phyloP scores from a whole-genome alignment of 768 basidiomycete genomes.

The Lepiota subincarnata region DNA sequence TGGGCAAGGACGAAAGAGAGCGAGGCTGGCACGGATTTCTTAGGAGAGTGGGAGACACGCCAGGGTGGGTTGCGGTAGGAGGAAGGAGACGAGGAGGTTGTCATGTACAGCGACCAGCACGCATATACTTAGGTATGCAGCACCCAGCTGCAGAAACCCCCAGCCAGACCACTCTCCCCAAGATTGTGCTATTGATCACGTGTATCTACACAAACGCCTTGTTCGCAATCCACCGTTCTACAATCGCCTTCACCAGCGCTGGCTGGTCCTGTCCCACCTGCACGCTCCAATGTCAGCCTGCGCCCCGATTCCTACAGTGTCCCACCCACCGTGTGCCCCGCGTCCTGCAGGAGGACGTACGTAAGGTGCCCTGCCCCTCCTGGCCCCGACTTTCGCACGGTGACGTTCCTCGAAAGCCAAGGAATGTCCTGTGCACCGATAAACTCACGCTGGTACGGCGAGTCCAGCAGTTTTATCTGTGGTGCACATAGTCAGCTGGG shows the following conservation, averaged over 20 bases:
- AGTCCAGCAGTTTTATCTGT: slow-evolving; percentile 23
- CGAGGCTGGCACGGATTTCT: slow-evolving; percentile 1
- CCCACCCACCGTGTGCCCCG: slow-evolving; percentile 28
- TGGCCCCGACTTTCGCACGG: slow-evolving; percentile 23
- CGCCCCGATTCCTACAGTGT: not conserved
- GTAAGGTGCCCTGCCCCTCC: slow-evolving; percentile 32
- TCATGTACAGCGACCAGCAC: slow-evolving; percentile 3
- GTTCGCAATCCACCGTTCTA: slow-evolving; percentile 18
- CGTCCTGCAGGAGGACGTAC: slow-evolving; percentile 25
- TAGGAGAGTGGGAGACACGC: not conserved
- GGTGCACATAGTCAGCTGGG: too few relatives aligned
- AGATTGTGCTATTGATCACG: not conserved
- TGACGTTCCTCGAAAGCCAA: slow-evolving; percentile 20
- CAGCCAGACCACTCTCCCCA: not conserved
- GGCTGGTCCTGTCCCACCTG: slow-evolving; percentile 20
- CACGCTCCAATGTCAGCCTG: not conserved
- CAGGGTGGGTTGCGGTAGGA: not conserved
- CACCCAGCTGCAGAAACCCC: not conserved
- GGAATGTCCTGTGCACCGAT: slow-evolving; percentile 22
- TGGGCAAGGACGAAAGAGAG: slow-evolving; percentile 6
- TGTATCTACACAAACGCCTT: slow-evolving; percentile 3
- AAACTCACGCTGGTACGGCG: slow-evolving; percentile 24
- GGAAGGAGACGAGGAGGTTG: slow-evolving; percentile 5
- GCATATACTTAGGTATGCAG: too few relatives aligned
- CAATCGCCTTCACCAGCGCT: slow-evolving; percentile 17